Conservation (phyloP, 352 stramenopile genomes). For the Pelagophyceae sp. region DNA sequence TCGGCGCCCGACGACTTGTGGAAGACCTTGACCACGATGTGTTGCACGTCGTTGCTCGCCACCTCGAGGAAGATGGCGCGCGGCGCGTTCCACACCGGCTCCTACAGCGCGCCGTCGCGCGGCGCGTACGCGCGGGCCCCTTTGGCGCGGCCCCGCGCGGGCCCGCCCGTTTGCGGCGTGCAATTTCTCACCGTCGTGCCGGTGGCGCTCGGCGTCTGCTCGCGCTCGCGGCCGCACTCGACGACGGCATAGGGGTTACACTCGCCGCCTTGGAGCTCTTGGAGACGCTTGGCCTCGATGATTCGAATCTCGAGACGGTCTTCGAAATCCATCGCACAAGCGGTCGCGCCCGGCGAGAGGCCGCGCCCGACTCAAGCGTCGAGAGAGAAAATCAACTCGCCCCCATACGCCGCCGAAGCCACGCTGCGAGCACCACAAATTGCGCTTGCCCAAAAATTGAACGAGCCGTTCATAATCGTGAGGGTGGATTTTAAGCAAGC, state of each 20-base stretch:
- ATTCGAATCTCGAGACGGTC: slow-evolving; percentile 3
- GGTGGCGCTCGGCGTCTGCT: neutral
- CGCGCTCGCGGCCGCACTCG: neutral
- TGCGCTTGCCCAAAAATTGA: too few relatives aligned
- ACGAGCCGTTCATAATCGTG: too few relatives aligned
- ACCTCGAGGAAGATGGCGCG: slow-evolving; percentile 6
- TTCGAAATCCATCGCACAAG: slow-evolving; percentile 14
- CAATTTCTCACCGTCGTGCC: neutral
- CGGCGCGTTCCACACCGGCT: neutral
- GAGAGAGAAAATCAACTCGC: too few relatives aligned
- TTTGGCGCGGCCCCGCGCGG: neutral
- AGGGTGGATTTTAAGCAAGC: too few relatives aligned
- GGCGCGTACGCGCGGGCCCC: neutral
- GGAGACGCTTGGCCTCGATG: neutral
- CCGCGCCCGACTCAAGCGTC: too few relatives aligned
- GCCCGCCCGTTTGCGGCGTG: neutral
- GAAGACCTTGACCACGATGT: neutral
- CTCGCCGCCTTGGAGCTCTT: neutral
- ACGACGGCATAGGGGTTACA: slow-evolving; percentile 9
- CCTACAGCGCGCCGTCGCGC: too few relatives aligned
- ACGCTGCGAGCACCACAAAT: too few relatives aligned
- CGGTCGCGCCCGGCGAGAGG: too few relatives aligned
- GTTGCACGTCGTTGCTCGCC: neutral
- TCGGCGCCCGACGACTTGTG: neutral
- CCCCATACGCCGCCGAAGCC: too few relatives aligned